These are phyloP conservation scores for Penicillium frequentans DNA, from an alignment of 2,329 filamentous ascomycete species.

Conservation along the genomic window DNA sequence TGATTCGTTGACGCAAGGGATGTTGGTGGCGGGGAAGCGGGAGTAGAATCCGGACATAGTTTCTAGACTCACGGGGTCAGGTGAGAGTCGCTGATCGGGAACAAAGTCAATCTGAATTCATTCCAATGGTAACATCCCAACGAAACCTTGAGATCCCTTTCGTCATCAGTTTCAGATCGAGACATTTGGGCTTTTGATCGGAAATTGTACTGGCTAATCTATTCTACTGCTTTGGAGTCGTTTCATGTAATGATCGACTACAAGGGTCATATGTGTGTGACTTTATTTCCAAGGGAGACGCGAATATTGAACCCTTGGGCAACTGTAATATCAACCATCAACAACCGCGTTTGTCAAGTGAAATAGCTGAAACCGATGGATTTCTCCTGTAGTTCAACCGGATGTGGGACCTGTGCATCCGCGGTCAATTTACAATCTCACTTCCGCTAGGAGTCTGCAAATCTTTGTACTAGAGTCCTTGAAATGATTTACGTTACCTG, in stretches of 20 bases:
- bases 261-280: background rate
- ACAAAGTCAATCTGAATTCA: conserved; percentile 16
- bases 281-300: background rate
- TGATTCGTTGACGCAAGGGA: conserved; percentile 22
- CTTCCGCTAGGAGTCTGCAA: conserved; percentile 1
- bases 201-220: background rate
- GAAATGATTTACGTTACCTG: background rate
- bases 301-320: background rate
- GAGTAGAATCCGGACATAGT: conserved; percentile 14
- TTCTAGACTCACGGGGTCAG: conserved; percentile 20
- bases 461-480: background rate
- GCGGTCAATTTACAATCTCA: conserved; percentile 15
- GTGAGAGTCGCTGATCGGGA: conserved; percentile 12
- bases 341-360: background rate
- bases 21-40: conserved; percentile 14
- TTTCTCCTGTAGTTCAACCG: conserved; percentile 15
- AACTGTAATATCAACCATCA: no score
- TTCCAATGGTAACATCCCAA: conserved; percentile 2
- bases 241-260: background rate
- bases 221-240: background rate
- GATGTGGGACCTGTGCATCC: conserved; percentile 23
- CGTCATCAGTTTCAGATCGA: background rate
- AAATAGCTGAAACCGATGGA: conserved; percentile 12
- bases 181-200: background rate
- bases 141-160: background rate